Evolutionary conservation across 1,284 basidiomycete species (phyloP).

Genomic region (Cryptococcus deneoformans): DNA sequence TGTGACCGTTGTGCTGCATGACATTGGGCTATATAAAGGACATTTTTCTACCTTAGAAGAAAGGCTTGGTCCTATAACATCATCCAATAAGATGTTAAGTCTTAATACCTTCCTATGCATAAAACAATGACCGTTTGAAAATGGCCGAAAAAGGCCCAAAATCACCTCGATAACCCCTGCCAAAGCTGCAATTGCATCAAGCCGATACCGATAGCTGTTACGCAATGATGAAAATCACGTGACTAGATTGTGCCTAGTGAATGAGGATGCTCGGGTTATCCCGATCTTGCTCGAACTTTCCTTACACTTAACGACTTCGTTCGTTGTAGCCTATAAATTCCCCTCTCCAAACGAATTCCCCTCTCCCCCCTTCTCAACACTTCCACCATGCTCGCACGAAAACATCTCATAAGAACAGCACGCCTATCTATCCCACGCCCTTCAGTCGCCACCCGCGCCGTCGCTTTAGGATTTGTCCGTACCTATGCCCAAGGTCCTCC

Average conservation of each 20-base stretch:
- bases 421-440: conserved; percentile 6
- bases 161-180: too few species aligned
- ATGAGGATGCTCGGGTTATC: background rate
- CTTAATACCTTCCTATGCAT: too few species aligned
- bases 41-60: too few species aligned
- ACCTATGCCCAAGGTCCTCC: conserved; percentile 23
- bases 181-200: too few species aligned
- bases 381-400: conserved; percentile 14
- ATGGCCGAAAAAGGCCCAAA: too few species aligned
- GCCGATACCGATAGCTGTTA: too few species aligned
- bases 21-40: too few species aligned
- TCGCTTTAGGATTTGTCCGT: conserved; percentile 3
- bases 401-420: conserved; percentile 12
- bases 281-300: background rate
- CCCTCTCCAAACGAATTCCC: background rate
- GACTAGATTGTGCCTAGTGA: background rate
- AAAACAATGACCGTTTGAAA: too few species aligned
- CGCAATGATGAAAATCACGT: background rate
- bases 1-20: too few species aligned
- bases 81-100: too few species aligned
- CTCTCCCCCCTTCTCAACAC: background rate
- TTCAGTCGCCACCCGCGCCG: background rate
- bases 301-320: background rate
- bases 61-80: too few species aligned
- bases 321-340: background rate